Conservation (phyloP, 306 rosid species). For the Luffa aegyptiaca region DNA sequence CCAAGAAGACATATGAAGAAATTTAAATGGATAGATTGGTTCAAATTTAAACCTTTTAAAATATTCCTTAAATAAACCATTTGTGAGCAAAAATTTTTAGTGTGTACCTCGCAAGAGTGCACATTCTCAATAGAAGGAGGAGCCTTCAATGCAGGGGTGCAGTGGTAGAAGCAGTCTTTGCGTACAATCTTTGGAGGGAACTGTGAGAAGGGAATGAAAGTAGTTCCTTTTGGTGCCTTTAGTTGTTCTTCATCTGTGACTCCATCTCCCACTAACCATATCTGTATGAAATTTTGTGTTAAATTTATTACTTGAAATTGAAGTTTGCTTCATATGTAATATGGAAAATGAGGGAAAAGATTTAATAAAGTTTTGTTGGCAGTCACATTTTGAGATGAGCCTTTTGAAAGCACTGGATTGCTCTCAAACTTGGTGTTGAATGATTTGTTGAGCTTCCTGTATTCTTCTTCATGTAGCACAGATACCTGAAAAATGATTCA, state of each 20-base stretch:
- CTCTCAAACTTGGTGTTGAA: conserved; percentile 11
- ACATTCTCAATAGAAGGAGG: conserved; percentile 45
- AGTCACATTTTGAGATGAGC: conserved; percentile 31
- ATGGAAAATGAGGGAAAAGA: neutral
- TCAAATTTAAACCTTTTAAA: neutral
- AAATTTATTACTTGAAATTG: neutral
- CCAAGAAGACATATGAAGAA: too few relatives aligned
- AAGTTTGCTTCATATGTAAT: neutral
- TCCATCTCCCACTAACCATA: conserved; percentile 69
- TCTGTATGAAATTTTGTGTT: conserved; percentile 16
- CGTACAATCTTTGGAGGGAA: conserved; percentile 58
- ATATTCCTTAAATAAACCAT: neutral
- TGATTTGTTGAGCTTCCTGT: conserved; percentile 31
- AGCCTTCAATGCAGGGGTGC: conserved; percentile 64
- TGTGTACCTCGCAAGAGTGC: conserved; percentile 50
- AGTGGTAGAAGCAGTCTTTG: conserved; percentile 54
- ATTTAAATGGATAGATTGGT: neutral
- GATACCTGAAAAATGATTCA: conserved; percentile 24
- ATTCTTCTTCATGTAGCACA: conserved; percentile 24
- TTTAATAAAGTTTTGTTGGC: neutral
- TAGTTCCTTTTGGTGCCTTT: conserved; percentile 57
- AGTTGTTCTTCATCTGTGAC: conserved; percentile 36
- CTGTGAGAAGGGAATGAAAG: conserved; percentile 62
- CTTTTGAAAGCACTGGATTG: conserved; percentile 28
- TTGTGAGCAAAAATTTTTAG: neutral